Conservation (phyloP, 257 asterid species). For the Haberlea rhodopensis region DNA sequence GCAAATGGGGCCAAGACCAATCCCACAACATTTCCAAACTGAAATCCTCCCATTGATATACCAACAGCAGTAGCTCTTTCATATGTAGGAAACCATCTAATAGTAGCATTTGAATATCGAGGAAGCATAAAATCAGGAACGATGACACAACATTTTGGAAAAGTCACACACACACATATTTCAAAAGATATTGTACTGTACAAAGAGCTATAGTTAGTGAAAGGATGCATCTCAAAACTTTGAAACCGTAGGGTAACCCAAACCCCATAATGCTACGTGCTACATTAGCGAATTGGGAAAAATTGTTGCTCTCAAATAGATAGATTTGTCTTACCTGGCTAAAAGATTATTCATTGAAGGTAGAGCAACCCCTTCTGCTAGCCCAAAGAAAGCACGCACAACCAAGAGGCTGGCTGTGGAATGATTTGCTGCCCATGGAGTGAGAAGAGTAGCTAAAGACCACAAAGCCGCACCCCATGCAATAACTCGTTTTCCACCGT, state of each 20-base stretch:
- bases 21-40: conserved; percentile 90
- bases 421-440: conserved; percentile 95
- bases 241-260: too few species aligned
- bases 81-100: conserved; percentile 85
- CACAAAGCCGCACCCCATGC: conserved; percentile 98
- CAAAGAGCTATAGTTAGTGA: too few species aligned
- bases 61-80: conserved; percentile 97
- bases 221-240: too few species aligned
- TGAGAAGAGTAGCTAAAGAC: conserved; percentile 91
- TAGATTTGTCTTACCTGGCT: conserved; percentile 56
- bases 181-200: too few species aligned
- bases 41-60: conserved; percentile 96
- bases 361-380: conserved; percentile 94
- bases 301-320: not conserved
- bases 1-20: conserved; percentile 67
- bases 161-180: too few species aligned
- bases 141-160: not conserved
- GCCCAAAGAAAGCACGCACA: conserved; percentile 86
- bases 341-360: conserved; percentile 92
- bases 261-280: too few species aligned
- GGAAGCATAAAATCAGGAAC: not conserved
- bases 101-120: not conserved
- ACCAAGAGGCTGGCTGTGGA: conserved; percentile 79
- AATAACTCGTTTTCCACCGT: conserved; percentile 80
- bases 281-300: too few species aligned